These are phyloP conservation scores for Solanum corneliomulleri DNA, from an alignment of 257 asterid species.

Conservation along the genomic window DNA sequence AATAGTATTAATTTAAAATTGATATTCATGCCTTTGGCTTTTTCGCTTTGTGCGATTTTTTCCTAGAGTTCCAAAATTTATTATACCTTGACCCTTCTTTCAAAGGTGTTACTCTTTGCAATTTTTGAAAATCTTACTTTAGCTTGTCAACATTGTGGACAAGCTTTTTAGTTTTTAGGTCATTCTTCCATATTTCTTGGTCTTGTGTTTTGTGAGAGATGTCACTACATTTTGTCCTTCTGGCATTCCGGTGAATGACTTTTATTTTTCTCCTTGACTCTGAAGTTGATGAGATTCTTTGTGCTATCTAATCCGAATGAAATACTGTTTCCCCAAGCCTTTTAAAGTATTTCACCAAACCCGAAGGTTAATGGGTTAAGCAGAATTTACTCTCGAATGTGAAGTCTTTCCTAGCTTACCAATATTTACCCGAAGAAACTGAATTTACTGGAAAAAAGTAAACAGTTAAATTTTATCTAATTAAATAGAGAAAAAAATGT, in stretches of 20 bases:
- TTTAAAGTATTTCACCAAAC: not conserved
- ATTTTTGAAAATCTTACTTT: not conserved
- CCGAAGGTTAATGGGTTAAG: not conserved
- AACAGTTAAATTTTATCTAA: not conserved
- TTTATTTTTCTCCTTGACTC: not conserved
- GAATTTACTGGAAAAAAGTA: not conserved
- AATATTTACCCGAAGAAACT: not conserved
- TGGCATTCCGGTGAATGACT: not conserved
- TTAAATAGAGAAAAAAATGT: not conserved
- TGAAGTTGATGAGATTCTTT: not conserved
- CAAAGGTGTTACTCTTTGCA: not conserved
- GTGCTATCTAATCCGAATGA: not conserved
- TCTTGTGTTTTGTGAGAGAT: not conserved
- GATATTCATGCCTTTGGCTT: not conserved
- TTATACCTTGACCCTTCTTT: not conserved
- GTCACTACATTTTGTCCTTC: not conserved
- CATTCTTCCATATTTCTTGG: not conserved
- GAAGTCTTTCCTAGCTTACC: not conserved
- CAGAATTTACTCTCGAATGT: not conserved
- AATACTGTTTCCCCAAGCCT: not conserved
- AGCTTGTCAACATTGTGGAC: not conserved
- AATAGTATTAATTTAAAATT: not conserved
- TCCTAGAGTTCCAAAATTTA: not conserved
- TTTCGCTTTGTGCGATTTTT: not conserved
- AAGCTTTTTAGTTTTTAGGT: not conserved